A percentile compares a stretch with the other conserved stretches of the same genome.
These are phyloP conservation scores for Pythium scleroteichum DNA, from an alignment of 352 stramenopile species.

Conservation along the genomic window DNA sequence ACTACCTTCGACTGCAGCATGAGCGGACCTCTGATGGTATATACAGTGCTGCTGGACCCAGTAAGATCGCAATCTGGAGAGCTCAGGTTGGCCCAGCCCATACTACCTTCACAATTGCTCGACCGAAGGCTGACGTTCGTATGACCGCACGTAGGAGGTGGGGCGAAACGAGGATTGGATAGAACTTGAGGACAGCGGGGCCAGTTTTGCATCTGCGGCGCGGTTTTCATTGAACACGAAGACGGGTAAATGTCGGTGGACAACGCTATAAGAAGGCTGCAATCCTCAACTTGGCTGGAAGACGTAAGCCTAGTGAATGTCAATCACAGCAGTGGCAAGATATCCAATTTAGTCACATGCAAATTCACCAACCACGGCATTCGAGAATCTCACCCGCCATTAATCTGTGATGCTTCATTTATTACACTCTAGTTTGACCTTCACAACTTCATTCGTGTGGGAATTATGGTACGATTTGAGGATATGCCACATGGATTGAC, in stretches of 20 bases:
- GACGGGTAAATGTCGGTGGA: conserved; percentile 45
- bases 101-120: neutral
- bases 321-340: too few species aligned
- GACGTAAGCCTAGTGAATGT: too few species aligned
- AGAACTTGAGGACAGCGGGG: conserved; percentile 44
- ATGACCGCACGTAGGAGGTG: conserved; percentile 20
- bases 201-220: conserved; percentile 26
- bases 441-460: neutral
- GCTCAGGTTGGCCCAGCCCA: conserved; percentile 20
- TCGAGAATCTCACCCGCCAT: too few species aligned
- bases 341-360: too few species aligned
- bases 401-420: conserved; percentile 3
- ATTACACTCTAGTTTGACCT: conserved; percentile 18
- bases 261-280: neutral
- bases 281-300: too few species aligned
- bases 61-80: conserved; percentile 44
- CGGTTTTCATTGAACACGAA: conserved; percentile 50
- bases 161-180: conserved; percentile 33
- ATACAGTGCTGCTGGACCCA: conserved; percentile 53
- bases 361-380: too few species aligned
- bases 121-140: too few species aligned
- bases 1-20: conserved; percentile 56
- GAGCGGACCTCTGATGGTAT: conserved; percentile 50
- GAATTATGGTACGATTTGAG: neutral
- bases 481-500: neutral